Base-by-base conservation (phyloP, 495 filamentous ascomycete genomes). In the Rusavskia elegans region DNA sequence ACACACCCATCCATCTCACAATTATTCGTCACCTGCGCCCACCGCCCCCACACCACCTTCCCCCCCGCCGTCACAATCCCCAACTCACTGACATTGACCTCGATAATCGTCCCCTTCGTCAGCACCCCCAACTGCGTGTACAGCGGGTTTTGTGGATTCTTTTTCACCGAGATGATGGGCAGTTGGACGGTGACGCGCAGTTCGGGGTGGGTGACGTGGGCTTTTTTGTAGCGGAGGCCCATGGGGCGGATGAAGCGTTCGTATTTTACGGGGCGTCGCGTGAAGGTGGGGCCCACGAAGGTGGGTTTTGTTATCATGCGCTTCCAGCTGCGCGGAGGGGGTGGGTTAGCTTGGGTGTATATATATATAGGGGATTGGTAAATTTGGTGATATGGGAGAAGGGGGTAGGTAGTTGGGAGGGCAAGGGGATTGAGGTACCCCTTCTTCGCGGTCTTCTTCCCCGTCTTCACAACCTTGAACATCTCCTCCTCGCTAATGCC, bases 401-500 rank as follows among this genome's bases (percentile, higher is more conserved):
- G n/a, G n/a, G n/a, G n/a, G n/a, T n/a, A n/a, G n/a, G n/a, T n/a
- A n/a, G n/a, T n/a, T n/a, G n/a, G n/a, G n/a, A n/a, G n/a, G n/a
- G n/a, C n/a, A n/a, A n/a, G n/a, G n/a, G n/a, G n/a, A n/a, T n/a
- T n/a, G n/a, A n/a, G n/a, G n/a, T 42, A 42, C 32, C 27, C 49
- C 60, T 84, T 84, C 73, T 83, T 79, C 53, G 76, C 71, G 17
- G 79, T 83, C 70, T 84, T 84, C 75, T 83, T 87, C 57, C 90
- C 92, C 53, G 93, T 99, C 71, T 90, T 92, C 62, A 99, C 81
- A 39, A 95, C 89, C 72, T 88, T 89, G 74, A 99, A 97, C 81
- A 95, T 90, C 72, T 99, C 93, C 74, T 95, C 89, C 73, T 97
- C 89, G 57, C 79, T 79, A 59, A 95, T 95, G 55, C 93, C 93